Evolutionary conservation across 2,329 filamentous ascomycete genomes (phyloP), one percentile per base, ranked within the genome.

Genomic region (Alternaria brassicicola): DNA sequence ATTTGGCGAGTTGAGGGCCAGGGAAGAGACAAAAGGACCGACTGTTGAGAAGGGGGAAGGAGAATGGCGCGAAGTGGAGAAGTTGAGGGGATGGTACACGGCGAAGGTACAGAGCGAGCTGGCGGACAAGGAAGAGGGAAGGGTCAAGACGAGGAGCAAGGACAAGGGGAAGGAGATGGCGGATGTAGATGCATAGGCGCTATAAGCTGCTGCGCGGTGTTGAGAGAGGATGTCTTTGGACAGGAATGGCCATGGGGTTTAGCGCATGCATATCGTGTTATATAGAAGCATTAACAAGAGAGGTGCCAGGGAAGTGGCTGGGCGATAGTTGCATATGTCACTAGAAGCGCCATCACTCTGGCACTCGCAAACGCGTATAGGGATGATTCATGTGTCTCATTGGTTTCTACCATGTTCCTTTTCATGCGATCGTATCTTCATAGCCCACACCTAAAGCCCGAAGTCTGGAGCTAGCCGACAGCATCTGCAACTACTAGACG

Each of bases 11-110:
- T 41, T 71, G 19, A 64, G 61, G 63, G 62, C 66, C 35, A 63
- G 70, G 49, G 81, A 83, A 60, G 80, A 82, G 65, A 66, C 79
- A 4, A 80, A 74, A 28, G 81, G 81, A 1, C 80, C 81, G 58
- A 72, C 67, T 19, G 80, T 83, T 1, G 81, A 83, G 69, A 68
- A 78, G 36, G 81, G 79, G 0, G 73, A 77, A 6, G 80, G 78
- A 28, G 81, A 83, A 68, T 77, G 79, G 70, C 64, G 64, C 38
- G 74, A 78, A 55, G 80, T 78, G 15, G 67, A 64, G 59, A 73
- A 66, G 61, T 62, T 83, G 61, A 75, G 78, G 59, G 62, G 28
- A 9, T 82, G 80, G 80, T 83, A 72, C 72, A 13, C 57, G 9
- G 45, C 46, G 0, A 57, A 21, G 23, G 65, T 71, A 0, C 60